Conservation (phyloP, 2,329 filamentous ascomycete genomes). For the Paecilomyces sp. region DNA sequence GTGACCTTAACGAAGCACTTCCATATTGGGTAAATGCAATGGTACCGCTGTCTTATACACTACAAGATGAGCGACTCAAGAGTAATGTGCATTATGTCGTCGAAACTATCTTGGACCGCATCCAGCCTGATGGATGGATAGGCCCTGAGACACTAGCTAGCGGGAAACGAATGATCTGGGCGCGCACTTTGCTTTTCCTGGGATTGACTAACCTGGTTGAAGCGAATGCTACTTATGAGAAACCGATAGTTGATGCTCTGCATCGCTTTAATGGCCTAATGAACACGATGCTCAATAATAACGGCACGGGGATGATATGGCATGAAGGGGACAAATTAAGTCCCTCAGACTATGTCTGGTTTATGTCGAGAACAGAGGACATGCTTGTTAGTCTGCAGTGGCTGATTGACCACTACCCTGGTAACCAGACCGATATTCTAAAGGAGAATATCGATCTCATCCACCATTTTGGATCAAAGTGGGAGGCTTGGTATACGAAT, state of each 20-base stretch:
- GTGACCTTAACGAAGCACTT: conserved; percentile 46
- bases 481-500: conserved; percentile 34
- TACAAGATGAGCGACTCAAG: conserved; percentile 45
- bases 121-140: conserved; percentile 51
- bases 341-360: conserved; percentile 36
- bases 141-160: conserved; percentile 42
- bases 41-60: conserved; percentile 48
- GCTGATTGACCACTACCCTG: conserved; percentile 40
- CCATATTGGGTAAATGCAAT: conserved; percentile 56
- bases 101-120: conserved; percentile 43
- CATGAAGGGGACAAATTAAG: conserved; percentile 29
- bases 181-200: conserved; percentile 44
- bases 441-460: conserved; percentile 39
- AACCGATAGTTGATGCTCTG: conserved; percentile 43
- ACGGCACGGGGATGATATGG: conserved; percentile 45
- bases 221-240: conserved; percentile 37
- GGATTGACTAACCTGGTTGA: conserved; percentile 44
- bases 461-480: conserved; percentile 32
- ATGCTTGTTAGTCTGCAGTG: conserved; percentile 43
- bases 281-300: conserved; percentile 49
- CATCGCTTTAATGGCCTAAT: conserved; percentile 45
- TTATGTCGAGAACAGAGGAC: conserved; percentile 33
- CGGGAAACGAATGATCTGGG: conserved; percentile 46
- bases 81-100: conserved; percentile 40
- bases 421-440: conserved; percentile 25